These are phyloP conservation scores for Gaertneriomyces semiglobifer DNA, from an alignment of 192 early-diverging fungal species.

Conservation along the genomic window DNA sequence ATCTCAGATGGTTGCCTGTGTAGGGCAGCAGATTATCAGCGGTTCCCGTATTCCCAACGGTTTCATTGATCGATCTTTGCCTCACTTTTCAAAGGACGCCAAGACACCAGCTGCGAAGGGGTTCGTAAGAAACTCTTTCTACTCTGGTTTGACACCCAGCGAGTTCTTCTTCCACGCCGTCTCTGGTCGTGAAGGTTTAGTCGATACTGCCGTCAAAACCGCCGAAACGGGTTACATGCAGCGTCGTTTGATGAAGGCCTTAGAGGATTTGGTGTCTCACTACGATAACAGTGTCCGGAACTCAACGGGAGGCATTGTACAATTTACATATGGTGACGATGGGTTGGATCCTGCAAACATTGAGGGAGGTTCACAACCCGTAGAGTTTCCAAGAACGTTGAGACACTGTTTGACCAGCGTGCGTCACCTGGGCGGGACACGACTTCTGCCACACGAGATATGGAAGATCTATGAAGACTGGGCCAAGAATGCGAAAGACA, in stretches of 20 bases:
- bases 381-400: slow-evolving; percentile 83
- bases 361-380: slow-evolving; percentile 86
- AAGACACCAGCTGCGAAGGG: slow-evolving; percentile 92
- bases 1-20: slow-evolving; percentile 99
- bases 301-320: slow-evolving; percentile 85
- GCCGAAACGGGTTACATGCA: slow-evolving; percentile 99
- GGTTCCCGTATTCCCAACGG: slow-evolving; percentile 94
- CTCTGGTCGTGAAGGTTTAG: slow-evolving; percentile 98
- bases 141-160: slow-evolving; percentile 87
- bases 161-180: slow-evolving; percentile 99
- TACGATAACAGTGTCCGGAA: slow-evolving; percentile 95
- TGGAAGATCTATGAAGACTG: too few species aligned
- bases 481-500: slow-evolving; percentile 49
- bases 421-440: slow-evolving; percentile 35
- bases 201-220: slow-evolving; percentile 99
- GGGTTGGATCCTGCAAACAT: slow-evolving; percentile 90
- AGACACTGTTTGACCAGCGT: slow-evolving; percentile 40
- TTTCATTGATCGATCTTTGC: slow-evolving; percentile 94
- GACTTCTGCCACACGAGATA: slow-evolving; percentile 66
- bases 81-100: slow-evolving; percentile 94
- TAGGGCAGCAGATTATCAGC: slow-evolving; percentile 99
- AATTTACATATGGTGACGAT: slow-evolving; percentile 96
- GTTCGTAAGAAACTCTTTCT: slow-evolving; percentile 97
- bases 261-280: slow-evolving; percentile 92
- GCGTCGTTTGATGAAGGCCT: slow-evolving; percentile 90